Base-by-base conservation (phyloP, 169 alveolate species). In the Eimeria acervulina region DNA sequence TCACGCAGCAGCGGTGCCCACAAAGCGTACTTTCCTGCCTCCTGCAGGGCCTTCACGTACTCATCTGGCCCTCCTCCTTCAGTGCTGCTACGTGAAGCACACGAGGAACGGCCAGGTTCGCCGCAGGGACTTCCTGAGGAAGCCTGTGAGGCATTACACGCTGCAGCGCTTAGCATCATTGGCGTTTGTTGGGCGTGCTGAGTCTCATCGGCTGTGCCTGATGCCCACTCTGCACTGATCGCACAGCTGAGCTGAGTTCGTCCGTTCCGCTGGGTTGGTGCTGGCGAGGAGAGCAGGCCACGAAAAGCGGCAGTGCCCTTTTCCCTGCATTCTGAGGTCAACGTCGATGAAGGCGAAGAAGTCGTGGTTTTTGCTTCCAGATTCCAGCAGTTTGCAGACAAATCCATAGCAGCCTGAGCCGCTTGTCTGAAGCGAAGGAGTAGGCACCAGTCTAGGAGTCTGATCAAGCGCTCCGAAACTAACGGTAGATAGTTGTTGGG, bases 11-110 rank as follows among this genome's bases (percentile, higher is more conserved):
- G 42, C 26, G 88, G 88, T 13, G 55, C 88, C 88, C 88, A 78
- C 88, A 42, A 23, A 78, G 31, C 61, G 33, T 42, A 78, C 61
- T 38, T 40, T 4, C 88, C 88, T 12, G 88, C 88, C n/a, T 78
- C 88, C 40, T 78, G 88, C 88, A 78, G n/a, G 66, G 61, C 88
- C 88, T 42, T 26, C 88, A 78, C 88, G 40, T 78, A 78, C 28
- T 38, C 88, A 78, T 40, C 26, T 78, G 63, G 19, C 52, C 21
- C 10, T 26, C 63, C 17, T 44, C 5, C 66, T 42, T 40, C 42
- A 12, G 61, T 38, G 21, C 88, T 31, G 19, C 61, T 44, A 12
- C 63, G 7, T 23, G 88, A 78, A 3, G 88, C 63, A 26, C 36
- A 15, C 10, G 81, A 31, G 47, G 81, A 36, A 33, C 28, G 40